Percentiles rank a stretch among this genome's conserved stretches.
phyloP scores from a whole-genome alignment of 2,329 filamentous ascomycete species.

The Westerdykella aurantiaca region DNA sequence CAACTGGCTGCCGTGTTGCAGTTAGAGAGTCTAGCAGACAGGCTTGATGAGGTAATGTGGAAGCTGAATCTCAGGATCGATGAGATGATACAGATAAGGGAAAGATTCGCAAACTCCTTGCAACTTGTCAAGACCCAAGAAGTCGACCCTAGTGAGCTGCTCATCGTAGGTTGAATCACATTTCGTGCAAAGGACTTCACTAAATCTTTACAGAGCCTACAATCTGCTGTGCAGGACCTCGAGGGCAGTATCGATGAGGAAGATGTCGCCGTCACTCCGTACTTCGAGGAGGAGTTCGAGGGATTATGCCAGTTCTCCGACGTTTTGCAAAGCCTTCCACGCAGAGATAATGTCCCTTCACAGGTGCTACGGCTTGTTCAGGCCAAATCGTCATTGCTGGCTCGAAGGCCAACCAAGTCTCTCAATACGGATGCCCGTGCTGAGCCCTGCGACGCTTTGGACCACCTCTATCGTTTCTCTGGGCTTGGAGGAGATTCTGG shows the following conservation, averaged over 20 bases:
- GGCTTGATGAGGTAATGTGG: slow-evolving; percentile 41
- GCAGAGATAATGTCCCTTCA: slow-evolving; percentile 3
- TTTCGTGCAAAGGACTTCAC: slow-evolving; percentile 28
- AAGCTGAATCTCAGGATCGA: slow-evolving; percentile 24
- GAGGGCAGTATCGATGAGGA: slow-evolving; percentile 26
- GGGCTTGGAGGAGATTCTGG: slow-evolving; percentile 18
- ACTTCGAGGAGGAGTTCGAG: slow-evolving; percentile 35
- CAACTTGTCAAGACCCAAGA: slow-evolving; percentile 26
- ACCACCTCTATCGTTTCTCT: slow-evolving; percentile 19
- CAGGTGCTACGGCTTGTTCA: slow-evolving; percentile 13
- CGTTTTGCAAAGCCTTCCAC: slow-evolving; percentile 13
- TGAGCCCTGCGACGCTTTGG: slow-evolving; percentile 14
- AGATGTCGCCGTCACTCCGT: slow-evolving; percentile 22
- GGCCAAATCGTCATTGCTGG: slow-evolving; percentile 29
- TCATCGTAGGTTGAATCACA: slow-evolving; percentile 45
- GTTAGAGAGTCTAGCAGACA: slow-evolving; percentile 43
- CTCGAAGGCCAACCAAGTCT: slow-evolving; percentile 32
- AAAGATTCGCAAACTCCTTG: slow-evolving; percentile 30
- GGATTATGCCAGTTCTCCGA: slow-evolving; percentile 36
- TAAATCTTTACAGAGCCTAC: slow-evolving; percentile 14
- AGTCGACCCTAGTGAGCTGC: slow-evolving; percentile 25
- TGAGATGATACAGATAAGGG: slow-evolving; percentile 34
- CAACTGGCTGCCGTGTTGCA: slow-evolving; percentile 37
- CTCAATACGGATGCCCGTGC: slow-evolving; percentile 5
- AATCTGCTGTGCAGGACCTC: slow-evolving; percentile 24